Percentiles rank a stretch among this genome's conserved stretches.
These are phyloP conservation scores for Paraleonurus japonicus DNA, from an alignment of 257 asterid genomes.

Conservation along the genomic window DNA sequence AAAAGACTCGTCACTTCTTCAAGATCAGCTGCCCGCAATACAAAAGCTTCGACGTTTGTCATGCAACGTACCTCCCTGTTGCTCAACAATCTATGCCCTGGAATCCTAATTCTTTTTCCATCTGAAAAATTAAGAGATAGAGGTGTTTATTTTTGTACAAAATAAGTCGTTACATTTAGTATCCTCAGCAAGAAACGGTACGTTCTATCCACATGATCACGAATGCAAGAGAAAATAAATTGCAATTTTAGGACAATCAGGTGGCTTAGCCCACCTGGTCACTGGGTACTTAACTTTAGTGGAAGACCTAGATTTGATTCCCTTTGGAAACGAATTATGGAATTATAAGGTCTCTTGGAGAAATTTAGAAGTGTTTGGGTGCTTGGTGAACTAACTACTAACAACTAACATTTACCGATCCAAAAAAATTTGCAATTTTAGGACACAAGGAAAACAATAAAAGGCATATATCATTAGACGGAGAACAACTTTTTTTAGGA, in stretches of 20 bases:
- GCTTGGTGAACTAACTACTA: too few species aligned
- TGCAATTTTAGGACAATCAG: background rate
- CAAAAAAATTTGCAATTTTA: background rate
- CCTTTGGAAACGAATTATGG: too few species aligned
- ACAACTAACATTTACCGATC: too few species aligned
- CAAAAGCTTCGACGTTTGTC: slow-evolving; percentile 81
- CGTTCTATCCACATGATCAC: background rate
- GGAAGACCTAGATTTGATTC: too few species aligned
- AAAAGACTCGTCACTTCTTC: slow-evolving; percentile 84
- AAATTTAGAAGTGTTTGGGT: too few species aligned
- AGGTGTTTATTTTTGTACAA: background rate
- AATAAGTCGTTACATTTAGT: background rate
- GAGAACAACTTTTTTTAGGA: too few species aligned
- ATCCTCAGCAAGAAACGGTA: background rate
- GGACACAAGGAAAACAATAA: background rate
- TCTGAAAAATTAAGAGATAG: slow-evolving; percentile 37
- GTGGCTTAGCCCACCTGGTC: too few species aligned
- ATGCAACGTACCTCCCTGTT: slow-evolving; percentile 66
- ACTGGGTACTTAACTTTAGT: too few species aligned
- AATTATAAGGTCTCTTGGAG: too few species aligned
- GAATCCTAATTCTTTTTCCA: slow-evolving; percentile 56
- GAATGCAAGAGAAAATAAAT: background rate
- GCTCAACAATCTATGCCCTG: slow-evolving; percentile 70
- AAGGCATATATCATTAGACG: background rate
- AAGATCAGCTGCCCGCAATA: slow-evolving; percentile 74